Percentiles rank a stretch among this genome's conserved stretches.
phyloP scores from a whole-genome alignment of 805 yeast genomes.

The Grigorovia transvaalensis region DNA sequence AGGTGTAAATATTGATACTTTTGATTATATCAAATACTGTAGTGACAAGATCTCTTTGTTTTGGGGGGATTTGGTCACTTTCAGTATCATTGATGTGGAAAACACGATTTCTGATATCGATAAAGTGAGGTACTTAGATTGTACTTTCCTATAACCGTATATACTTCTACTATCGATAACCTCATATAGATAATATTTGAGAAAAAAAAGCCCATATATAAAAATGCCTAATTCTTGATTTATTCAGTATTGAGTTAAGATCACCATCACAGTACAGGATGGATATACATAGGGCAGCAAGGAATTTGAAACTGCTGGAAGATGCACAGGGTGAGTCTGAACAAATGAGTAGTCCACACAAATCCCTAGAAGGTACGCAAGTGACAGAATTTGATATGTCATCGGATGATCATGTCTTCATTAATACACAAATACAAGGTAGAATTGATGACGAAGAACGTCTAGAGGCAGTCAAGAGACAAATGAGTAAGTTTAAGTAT shows the following conservation, averaged over 20 bases:
- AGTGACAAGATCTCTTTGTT: constrained; percentile 63
- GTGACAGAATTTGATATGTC: constrained; percentile 2
- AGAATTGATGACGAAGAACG: constrained; percentile 15
- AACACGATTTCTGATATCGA: constrained; percentile 5
- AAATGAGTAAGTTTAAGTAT: constrained; percentile 17
- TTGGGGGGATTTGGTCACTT: constrained; percentile 61
- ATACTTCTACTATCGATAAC: too few species aligned
- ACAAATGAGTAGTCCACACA: not conserved
- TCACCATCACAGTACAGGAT: constrained; percentile 3
- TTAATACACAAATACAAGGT: constrained; percentile 27
- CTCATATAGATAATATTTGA: not conserved
- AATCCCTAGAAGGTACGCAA: constrained; percentile 1
- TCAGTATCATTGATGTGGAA: constrained; percentile 39
- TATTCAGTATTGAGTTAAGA: too few species aligned
- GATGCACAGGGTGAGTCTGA: constrained; percentile 3
- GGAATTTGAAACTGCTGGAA: constrained; percentile 16
- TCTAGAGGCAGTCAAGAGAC: constrained; percentile 9
- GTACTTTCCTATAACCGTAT: not conserved
- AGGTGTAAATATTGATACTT: constrained; percentile 47
- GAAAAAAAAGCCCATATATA: not conserved
- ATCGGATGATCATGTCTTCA: constrained; percentile 6
- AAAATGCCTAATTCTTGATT: too few species aligned
- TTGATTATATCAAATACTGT: constrained; percentile 69
- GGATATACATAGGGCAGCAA: constrained; percentile 21
- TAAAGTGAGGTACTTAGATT: constrained; percentile 2